phyloP scores from a whole-genome alignment of 2,329 filamentous ascomycete species.

The Seiridium unicorne region DNA sequence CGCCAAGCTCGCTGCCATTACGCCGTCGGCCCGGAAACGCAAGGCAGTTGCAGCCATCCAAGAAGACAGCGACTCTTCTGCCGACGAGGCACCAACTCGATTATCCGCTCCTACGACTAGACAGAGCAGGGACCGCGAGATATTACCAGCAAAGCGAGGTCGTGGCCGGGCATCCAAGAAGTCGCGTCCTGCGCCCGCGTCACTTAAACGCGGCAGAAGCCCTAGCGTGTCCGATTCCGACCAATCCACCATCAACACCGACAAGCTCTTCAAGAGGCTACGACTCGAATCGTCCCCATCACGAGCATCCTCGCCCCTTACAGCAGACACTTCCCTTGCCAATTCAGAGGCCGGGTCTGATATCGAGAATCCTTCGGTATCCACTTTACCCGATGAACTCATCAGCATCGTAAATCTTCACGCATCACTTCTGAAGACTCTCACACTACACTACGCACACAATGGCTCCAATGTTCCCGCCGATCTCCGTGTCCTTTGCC shows the following conservation, averaged over 20 bases:
- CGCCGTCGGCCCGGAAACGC: conserved; percentile 32
- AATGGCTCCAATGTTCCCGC: conserved; percentile 62
- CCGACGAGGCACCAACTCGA: conserved; percentile 24
- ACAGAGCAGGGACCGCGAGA: conserved; percentile 3
- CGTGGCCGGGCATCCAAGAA: conserved; percentile 27
- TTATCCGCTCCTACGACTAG: conserved; percentile 9
- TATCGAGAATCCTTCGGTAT: conserved; percentile 14
- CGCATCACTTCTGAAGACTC: conserved; percentile 64
- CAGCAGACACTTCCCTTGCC: conserved; percentile 37
- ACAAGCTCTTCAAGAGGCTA: conserved; percentile 38
- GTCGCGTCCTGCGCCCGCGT: conserved; percentile 18
- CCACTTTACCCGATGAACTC: conserved; percentile 48
- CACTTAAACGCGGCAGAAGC: conserved; percentile 27
- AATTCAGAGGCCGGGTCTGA: conserved; percentile 32
- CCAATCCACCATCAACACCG: conserved; percentile 27
- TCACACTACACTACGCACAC: conserved; percentile 69
- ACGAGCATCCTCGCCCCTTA: conserved; percentile 28
- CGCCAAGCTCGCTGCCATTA: conserved; percentile 37
- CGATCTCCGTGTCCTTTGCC: conserved; percentile 60
- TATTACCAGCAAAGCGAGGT: conserved; percentile 21
- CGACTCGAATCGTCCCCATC: conserved; percentile 36
- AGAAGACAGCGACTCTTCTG: conserved; percentile 23
- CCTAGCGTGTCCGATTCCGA: conserved; percentile 30
- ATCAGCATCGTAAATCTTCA: conserved; percentile 63
- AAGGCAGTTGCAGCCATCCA: conserved; percentile 27